These are phyloP conservation scores for Viola odorata DNA, from an alignment of 345 rosid species.

Conservation along the genomic window DNA sequence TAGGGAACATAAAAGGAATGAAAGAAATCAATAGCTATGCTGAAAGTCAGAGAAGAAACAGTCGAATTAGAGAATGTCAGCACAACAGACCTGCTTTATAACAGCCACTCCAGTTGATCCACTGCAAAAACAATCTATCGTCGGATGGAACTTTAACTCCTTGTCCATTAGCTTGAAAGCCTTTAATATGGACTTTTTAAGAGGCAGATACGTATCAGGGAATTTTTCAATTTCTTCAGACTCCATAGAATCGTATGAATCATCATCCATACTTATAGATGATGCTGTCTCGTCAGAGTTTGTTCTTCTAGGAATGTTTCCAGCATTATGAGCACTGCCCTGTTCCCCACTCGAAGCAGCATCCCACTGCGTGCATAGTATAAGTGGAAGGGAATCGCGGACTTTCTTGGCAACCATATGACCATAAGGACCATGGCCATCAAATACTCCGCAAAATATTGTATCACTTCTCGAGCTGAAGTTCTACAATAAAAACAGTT, in stretches of 20 bases:
- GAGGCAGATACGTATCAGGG: conserved; percentile 58
- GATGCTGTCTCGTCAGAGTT: conserved; percentile 38
- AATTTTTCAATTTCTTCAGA: conserved; percentile 40
- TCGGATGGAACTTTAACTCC: conserved; percentile 76
- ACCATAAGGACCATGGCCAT: conserved; percentile 97
- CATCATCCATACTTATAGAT: conserved; percentile 56
- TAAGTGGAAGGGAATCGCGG: conserved; percentile 71
- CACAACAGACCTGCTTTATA: conserved; percentile 66
- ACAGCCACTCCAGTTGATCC: conserved; percentile 89
- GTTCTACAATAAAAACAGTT: conserved; percentile 46
- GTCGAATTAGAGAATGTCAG: not conserved
- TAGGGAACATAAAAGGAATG: no score
- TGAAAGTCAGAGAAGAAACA: no score
- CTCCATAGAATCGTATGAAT: conserved; percentile 46
- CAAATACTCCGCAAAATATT: conserved; percentile 86
- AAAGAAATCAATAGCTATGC: no score
- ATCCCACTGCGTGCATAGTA: conserved; percentile 57
- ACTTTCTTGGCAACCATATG: conserved; percentile 93
- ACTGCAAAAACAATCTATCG: conserved; percentile 95
- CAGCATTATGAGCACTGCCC: conserved; percentile 20
- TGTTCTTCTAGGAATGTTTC: conserved; percentile 23
- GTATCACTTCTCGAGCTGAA: conserved; percentile 62
- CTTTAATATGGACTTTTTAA: conserved; percentile 62
- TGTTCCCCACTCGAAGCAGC: conserved; percentile 27
- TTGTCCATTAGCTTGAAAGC: conserved; percentile 80